These are phyloP conservation scores for Sanghuangporus weigelae DNA, from an alignment of 1,284 basidiomycete genomes.

Conservation along the genomic window DNA sequence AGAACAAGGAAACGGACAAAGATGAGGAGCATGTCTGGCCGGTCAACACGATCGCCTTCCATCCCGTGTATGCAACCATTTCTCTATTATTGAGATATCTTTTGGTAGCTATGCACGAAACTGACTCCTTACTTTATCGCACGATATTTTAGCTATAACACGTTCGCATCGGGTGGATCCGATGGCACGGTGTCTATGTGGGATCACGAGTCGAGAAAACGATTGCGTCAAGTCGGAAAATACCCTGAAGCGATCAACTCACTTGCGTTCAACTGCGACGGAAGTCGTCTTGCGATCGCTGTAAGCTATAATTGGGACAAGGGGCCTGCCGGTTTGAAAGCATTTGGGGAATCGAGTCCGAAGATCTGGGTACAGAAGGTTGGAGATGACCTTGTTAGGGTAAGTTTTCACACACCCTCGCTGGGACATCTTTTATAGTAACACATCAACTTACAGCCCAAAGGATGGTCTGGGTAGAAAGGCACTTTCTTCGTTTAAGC, in stretches of 20 bases:
- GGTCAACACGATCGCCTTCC: slow-evolving; percentile 92
- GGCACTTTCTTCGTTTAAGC: background rate
- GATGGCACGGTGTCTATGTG: slow-evolving; percentile 91
- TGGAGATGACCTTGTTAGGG: slow-evolving; percentile 52
- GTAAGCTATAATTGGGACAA: slow-evolving; percentile 87
- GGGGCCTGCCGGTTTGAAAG: slow-evolving; percentile 59
- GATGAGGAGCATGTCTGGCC: slow-evolving; percentile 99
- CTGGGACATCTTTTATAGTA: background rate
- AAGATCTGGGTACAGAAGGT: slow-evolving; percentile 32
- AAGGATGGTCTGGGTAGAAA: slow-evolving; percentile 1
- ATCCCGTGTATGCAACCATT: slow-evolving; percentile 60
- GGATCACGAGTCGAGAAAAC: slow-evolving; percentile 97
- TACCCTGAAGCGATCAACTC: slow-evolving; percentile 69
- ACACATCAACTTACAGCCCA: background rate
- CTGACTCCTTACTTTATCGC: background rate
- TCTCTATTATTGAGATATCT: slow-evolving; percentile 2
- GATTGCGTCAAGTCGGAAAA: slow-evolving; percentile 84
- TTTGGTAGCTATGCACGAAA: background rate
- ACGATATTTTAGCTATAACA: slow-evolving; percentile 64
- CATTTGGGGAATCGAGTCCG: slow-evolving; percentile 29
- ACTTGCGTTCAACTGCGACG: slow-evolving; percentile 80
- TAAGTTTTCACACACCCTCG: slow-evolving; percentile 28
- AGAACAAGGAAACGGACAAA: slow-evolving; percentile 25
- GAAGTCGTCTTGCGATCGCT: slow-evolving; percentile 76
- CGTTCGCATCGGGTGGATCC: slow-evolving; percentile 92